Conservation (phyloP, 176 grass and related monocot genomes). For the Olyra latifolia region DNA sequence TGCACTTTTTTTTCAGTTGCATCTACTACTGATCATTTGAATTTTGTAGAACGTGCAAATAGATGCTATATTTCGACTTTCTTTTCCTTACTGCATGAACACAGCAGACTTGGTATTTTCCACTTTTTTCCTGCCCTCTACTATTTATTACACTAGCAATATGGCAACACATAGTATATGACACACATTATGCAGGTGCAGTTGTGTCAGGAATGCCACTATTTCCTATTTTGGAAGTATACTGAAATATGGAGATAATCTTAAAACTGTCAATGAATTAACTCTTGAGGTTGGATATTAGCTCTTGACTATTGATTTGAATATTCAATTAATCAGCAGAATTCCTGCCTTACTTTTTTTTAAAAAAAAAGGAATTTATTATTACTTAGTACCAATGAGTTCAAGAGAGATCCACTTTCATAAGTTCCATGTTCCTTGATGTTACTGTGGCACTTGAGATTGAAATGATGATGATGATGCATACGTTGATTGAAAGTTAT, state of each 20-base stretch:
- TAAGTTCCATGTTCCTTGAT: not conserved
- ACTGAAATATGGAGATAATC: not conserved
- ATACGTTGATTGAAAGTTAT: slow-evolving; percentile 17
- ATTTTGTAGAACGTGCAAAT: not conserved
- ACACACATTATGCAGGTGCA: not conserved
- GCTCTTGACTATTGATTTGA: not conserved
- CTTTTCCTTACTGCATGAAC: not conserved
- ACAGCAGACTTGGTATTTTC: not conserved
- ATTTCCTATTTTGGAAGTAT: not conserved
- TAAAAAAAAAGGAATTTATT: not conserved
- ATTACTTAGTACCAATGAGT: not conserved
- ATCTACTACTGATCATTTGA: not conserved
- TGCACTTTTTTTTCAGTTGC: not conserved
- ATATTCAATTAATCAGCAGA: not conserved
- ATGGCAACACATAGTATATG: not conserved
- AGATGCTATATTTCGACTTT: slow-evolving; percentile 12
- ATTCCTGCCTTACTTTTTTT: too few relatives aligned
- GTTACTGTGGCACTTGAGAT: not conserved
- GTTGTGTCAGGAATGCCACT: not conserved
- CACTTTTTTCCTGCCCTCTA: not conserved
- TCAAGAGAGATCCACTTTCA: not conserved
- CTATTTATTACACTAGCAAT: not conserved
- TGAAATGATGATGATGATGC: not conserved
- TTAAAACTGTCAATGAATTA: slow-evolving; percentile 18
- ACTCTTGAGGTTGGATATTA: not conserved